Percentiles rank a stretch among this genome's conserved stretches.
These are phyloP conservation scores for Linnemannia zychae DNA, from an alignment of 192 early-diverging fungal species.

Conservation along the genomic window DNA sequence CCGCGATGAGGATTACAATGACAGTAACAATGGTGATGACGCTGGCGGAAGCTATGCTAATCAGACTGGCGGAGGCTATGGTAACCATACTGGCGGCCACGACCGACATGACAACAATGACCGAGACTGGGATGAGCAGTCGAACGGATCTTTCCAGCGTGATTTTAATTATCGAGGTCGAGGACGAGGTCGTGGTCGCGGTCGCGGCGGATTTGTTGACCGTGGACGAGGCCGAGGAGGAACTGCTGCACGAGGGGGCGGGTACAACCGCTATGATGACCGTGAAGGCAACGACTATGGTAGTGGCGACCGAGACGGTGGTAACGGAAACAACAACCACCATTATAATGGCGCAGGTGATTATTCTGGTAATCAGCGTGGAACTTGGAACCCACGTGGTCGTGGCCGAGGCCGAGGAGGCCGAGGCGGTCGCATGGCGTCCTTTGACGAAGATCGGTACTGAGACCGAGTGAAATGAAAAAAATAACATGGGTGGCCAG, in stretches of 20 bases:
- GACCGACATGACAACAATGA: not conserved
- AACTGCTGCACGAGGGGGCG: not conserved
- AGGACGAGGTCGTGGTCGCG: slow-evolving; percentile 20
- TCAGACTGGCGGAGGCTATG: not conserved
- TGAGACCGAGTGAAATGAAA: not conserved
- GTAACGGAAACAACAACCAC: not conserved
- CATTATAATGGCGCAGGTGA: not conserved
- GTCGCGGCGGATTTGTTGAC: slow-evolving; percentile 12
- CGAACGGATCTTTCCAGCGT: not conserved
- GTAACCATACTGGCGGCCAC: not conserved
- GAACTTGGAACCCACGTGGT: slow-evolving; percentile 19
- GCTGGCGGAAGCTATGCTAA: not conserved
- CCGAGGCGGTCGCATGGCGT: slow-evolving; percentile 8
- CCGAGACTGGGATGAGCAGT: slow-evolving; percentile 15
- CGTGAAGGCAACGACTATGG: slow-evolving; percentile 9
- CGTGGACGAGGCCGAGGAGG: slow-evolving; percentile 6
- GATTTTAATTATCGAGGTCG: slow-evolving; percentile 9
- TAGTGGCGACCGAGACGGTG: slow-evolving; percentile 3
- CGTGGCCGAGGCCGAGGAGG: slow-evolving; percentile 16
- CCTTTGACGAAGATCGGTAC: slow-evolving; percentile 19
- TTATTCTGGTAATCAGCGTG: not conserved
- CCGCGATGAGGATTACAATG: not conserved
- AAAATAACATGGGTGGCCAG: not conserved
- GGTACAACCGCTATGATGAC: not conserved
- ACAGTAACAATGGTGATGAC: not conserved